Evolutionary conservation across 345 rosid species (phyloP).

Genomic region (Salix purpurea): DNA sequence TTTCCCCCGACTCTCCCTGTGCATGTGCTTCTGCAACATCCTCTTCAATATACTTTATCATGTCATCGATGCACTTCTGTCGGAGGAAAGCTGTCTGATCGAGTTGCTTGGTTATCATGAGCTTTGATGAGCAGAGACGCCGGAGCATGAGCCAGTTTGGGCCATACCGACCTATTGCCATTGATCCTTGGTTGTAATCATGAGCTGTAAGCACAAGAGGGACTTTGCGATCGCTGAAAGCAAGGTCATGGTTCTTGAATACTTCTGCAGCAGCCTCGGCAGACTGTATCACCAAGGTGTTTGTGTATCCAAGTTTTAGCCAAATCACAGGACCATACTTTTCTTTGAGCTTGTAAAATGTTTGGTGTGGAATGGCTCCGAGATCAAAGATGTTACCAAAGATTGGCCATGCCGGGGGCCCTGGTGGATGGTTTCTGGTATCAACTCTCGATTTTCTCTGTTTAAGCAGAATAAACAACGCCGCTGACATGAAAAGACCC

Average conservation of each 20-base stretch:
- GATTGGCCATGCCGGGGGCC: slow-evolving; percentile 19
- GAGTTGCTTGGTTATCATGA: slow-evolving; percentile 7
- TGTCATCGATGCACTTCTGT: slow-evolving; percentile 2
- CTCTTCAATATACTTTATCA: slow-evolving; percentile 6
- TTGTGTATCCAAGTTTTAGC: slow-evolving; percentile 16
- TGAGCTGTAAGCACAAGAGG: too few relatives aligned
- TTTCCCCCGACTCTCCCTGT: slow-evolving; percentile 12
- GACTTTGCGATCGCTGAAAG: background rate
- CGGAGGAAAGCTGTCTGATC: slow-evolving; percentile 5
- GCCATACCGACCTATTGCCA: slow-evolving; percentile 5
- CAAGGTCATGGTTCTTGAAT: slow-evolving; percentile 20
- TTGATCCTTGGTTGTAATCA: too few relatives aligned
- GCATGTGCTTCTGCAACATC: background rate
- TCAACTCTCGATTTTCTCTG: background rate
- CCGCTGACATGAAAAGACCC: background rate
- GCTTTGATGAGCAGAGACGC: slow-evolving; percentile 7
- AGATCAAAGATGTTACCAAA: slow-evolving; percentile 25
- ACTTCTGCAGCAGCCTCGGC: slow-evolving; percentile 20
- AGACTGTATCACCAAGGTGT: slow-evolving; percentile 25
- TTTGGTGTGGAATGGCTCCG: slow-evolving; percentile 21
- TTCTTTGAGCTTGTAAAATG: slow-evolving; percentile 1
- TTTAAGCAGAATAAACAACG: background rate
- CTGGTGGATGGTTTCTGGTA: slow-evolving; percentile 11
- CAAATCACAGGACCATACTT: slow-evolving; percentile 28
- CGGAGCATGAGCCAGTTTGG: slow-evolving; percentile 9